Evolutionary conservation across 1,284 basidiomycete species (phyloP).

Genomic region (Ceratobasidium sp.): DNA sequence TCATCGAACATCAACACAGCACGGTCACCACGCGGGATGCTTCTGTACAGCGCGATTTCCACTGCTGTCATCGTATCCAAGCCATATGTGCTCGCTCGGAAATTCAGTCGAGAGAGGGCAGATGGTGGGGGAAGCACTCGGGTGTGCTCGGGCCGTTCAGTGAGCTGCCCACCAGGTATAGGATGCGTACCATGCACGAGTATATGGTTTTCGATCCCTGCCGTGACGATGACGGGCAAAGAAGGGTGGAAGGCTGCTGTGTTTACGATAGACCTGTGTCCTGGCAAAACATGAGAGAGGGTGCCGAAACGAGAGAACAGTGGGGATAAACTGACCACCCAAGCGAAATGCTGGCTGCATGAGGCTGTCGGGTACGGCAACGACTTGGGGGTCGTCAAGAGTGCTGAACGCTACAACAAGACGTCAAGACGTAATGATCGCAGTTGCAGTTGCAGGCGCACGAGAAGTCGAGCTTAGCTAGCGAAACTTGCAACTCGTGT

Average conservation of each 20-base stretch:
- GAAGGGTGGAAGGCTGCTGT: constrained; percentile 41
- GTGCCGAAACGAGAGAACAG: neutral
- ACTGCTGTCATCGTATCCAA: neutral
- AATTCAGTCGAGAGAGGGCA: constrained; percentile 16
- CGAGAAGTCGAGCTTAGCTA: constrained; percentile 12
- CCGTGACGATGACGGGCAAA: constrained; percentile 29
- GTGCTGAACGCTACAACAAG: constrained; percentile 18
- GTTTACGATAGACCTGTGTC: constrained; percentile 37
- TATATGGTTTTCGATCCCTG: constrained; percentile 33
- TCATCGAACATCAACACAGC: constrained; percentile 40
- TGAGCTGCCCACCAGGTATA: constrained; percentile 28
- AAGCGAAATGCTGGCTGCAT: constrained; percentile 28
- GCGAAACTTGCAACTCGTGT: neutral
- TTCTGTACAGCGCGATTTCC: constrained; percentile 20
- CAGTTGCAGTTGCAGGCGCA: neutral
- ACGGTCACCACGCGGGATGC: constrained; percentile 19
- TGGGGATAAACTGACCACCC: constrained; percentile 30
- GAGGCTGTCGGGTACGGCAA: constrained; percentile 8
- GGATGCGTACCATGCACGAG: constrained; percentile 18
- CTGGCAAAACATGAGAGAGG: constrained; percentile 5
- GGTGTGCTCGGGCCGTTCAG: constrained; percentile 18
- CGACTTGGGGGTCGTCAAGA: constrained; percentile 13
- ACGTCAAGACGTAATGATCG: neutral
- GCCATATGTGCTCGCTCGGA: constrained; percentile 19
- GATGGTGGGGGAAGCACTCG: constrained; percentile 29